A percentile compares a stretch with the other conserved stretches of the same genome.
Conservation (phyloP, 305 asterid genomes). For the Fraxinus ornus region DNA sequence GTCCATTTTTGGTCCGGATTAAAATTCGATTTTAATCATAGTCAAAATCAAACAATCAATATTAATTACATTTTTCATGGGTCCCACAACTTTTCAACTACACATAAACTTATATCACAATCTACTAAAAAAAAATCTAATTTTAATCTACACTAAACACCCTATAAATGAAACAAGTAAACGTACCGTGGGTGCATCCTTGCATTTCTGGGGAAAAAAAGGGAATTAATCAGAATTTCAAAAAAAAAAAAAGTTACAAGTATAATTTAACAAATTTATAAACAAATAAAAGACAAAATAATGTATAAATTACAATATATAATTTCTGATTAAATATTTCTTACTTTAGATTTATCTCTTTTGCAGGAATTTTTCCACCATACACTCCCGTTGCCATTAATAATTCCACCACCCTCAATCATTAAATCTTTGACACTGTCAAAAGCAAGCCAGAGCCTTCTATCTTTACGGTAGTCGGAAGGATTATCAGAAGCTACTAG, state of each 20-base stretch:
- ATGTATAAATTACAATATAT: neutral
- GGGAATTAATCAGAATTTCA: neutral
- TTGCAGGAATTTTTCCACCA: constrained; percentile 96
- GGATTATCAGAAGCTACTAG: constrained; percentile 51
- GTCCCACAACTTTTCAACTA: too few species aligned
- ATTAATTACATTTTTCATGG: too few species aligned
- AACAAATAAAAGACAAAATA: neutral
- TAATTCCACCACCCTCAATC: constrained; percentile 64
- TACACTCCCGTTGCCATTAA: constrained; percentile 66
- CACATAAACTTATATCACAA: too few species aligned
- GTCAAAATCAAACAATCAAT: too few species aligned
- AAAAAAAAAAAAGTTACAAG: neutral
- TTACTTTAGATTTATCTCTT: constrained; percentile 44
- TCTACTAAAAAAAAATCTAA: too few species aligned
- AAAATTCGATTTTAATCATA: too few species aligned
- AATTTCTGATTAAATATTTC: neutral
- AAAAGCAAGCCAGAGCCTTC: constrained; percentile 58
- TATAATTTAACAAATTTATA: neutral
- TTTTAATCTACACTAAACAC: too few species aligned
- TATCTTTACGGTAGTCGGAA: constrained; percentile 45
- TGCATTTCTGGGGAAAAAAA: constrained; percentile 41
- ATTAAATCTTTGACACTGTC: constrained; percentile 38
- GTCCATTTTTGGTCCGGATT: too few species aligned
- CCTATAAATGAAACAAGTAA: neutral
- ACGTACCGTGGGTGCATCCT: constrained; percentile 76